Percentiles rank a stretch among this genome's conserved stretches.
Conservation (phyloP, 2,329 filamentous ascomycete genomes). For the Penicillium sp. region DNA sequence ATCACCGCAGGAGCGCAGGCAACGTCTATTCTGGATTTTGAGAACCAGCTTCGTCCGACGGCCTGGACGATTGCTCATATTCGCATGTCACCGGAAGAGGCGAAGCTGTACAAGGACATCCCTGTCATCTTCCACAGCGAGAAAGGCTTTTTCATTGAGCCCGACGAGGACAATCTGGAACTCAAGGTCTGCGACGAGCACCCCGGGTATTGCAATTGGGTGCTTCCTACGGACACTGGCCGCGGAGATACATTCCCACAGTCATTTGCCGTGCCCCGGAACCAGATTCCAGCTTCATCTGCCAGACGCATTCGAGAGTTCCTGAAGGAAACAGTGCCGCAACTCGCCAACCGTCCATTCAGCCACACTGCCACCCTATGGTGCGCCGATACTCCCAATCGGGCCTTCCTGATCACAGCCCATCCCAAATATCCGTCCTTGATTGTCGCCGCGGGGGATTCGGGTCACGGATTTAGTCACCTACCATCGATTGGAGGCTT, state of each 20-base stretch:
- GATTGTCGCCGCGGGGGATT: slow-evolving; percentile 6
- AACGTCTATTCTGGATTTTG: slow-evolving; percentile 13
- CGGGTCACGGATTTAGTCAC: slow-evolving; percentile 14
- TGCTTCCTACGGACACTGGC: slow-evolving; percentile 13
- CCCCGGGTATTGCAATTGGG: too few relatives aligned
- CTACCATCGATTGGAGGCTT: slow-evolving; percentile 13
- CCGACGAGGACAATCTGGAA: slow-evolving; percentile 9
- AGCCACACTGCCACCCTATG: slow-evolving; percentile 13
- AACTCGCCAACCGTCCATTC: slow-evolving; percentile 11
- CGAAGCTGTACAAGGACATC: slow-evolving; percentile 10
- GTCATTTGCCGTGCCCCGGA: slow-evolving; percentile 3
- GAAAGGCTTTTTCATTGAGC: slow-evolving; percentile 15
- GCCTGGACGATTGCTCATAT: slow-evolving; percentile 20
- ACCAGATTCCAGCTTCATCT: slow-evolving; percentile 13
- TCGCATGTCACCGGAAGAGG: slow-evolving; percentile 16
- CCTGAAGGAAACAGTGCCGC: slow-evolving; percentile 6
- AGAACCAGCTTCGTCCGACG: slow-evolving; percentile 18
- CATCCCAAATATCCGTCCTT: slow-evolving; percentile 5
- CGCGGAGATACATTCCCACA: slow-evolving; percentile 12
- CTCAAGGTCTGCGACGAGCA: too few relatives aligned
- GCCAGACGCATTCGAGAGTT: slow-evolving; percentile 3
- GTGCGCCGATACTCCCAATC: slow-evolving; percentile 12
- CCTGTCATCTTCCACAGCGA: slow-evolving; percentile 21
- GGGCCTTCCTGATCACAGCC: slow-evolving; percentile 11
- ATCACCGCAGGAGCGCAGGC: slow-evolving; percentile 20